Evolutionary conservation across 495 filamentous ascomycete species (phyloP), one percentile per base, ranked within the genome.

Genomic region (Trichocladium antarcticum): DNA sequence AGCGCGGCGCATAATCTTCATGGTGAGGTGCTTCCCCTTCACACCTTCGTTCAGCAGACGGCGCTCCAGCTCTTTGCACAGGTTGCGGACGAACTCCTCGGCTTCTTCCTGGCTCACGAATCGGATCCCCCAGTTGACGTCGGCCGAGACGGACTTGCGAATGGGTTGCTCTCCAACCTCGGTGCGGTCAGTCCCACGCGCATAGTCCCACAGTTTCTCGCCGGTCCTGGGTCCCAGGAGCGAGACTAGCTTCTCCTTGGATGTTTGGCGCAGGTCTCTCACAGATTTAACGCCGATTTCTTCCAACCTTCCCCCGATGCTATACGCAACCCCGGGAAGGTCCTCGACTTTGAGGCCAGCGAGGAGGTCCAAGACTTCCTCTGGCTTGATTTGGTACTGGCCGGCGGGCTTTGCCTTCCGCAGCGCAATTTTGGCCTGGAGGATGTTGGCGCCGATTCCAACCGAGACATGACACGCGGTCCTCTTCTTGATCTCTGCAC

Each of bases 111-210:
- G 87, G 39, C 76, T 92, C 46, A 86, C 79, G 57, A 98, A 98
- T 24, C 92, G 81, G 44, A 98, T 92, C 2, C 92, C 92, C 93
- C 93, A 98, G 57, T 95, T 98, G 49, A 98, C 87, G 51, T 97
- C 89, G 0, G 89, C 90, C 1, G 89, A 95, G 11, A 97, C 85
- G 0, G 89, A 95, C 60, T 96, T 95, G 29, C 92, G 78, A 12
- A 74, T 68, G 7, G 70, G 70, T 60, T 89, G 83, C 38, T 88
- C 84, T 28, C 92, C 92, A 22, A 97, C 87, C 64, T 94, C 89
- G 0, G 79, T 72, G 37, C 75, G 72, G 64, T 98, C 93, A 45
- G 97, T 87, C 1, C 92, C 92, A 12, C 89, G 79, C 22, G 90
- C 76, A 58, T 93, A 95, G 45, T 95, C 85, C 77, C 80, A 95